phyloP scores from a whole-genome alignment of 306 rosid species.

The Casuarina cunninghamiana region DNA sequence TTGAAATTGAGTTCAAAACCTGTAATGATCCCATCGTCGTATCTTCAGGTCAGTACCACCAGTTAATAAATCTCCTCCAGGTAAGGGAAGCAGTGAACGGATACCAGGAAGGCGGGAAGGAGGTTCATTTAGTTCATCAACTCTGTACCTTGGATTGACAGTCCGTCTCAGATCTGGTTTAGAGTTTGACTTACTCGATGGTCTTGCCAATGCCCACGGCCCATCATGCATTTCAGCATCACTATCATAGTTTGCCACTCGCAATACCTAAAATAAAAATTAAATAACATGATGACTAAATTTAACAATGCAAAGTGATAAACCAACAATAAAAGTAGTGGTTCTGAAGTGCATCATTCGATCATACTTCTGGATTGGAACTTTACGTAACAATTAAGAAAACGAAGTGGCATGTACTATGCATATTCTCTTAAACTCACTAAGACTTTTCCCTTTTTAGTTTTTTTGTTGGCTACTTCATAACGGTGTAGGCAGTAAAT shows the following conservation, averaged over 20 bases:
- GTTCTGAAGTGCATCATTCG: constrained; percentile 10
- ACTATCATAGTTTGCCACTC: constrained; percentile 67
- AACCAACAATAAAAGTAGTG: background rate
- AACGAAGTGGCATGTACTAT: background rate
- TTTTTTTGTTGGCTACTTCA: background rate
- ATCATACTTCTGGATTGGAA: background rate
- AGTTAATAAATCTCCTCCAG: constrained; percentile 93
- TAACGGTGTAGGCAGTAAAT: background rate
- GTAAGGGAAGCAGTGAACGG: constrained; percentile 88
- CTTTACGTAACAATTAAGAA: background rate
- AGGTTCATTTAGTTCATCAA: constrained; percentile 85
- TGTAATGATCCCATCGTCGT: constrained; percentile 90
- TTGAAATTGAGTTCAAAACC: constrained; percentile 47
- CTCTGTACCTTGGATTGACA: constrained; percentile 81
- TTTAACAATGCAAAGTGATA: background rate
- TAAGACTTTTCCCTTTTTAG: background rate
- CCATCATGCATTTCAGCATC: constrained; percentile 78
- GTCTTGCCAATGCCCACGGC: constrained; percentile 89
- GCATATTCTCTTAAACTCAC: background rate
- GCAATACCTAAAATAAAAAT: constrained; percentile 59
- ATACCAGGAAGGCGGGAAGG: constrained; percentile 84
- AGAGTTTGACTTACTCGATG: constrained; percentile 59
- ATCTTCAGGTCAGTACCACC: constrained; percentile 96
- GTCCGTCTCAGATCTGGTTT: constrained; percentile 67
- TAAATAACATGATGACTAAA: constrained; percentile 20